Base-by-base conservation (phyloP, 2,329 filamentous ascomycete genomes). In the Paraphoma chrysanthemicola region DNA sequence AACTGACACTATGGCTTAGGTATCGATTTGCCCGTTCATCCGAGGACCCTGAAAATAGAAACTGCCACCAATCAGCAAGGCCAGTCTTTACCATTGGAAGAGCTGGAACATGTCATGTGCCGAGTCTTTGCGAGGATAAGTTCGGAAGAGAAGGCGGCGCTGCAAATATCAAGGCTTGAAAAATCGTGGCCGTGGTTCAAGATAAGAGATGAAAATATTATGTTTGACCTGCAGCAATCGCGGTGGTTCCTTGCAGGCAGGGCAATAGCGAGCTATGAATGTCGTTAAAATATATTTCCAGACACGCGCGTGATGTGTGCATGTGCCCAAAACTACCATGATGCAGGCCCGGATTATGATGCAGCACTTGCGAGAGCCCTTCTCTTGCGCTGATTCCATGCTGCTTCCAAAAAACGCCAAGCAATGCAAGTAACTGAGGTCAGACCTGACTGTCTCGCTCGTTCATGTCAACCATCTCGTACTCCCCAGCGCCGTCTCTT, bases 381-480 rank as follows among this genome's bases (percentile, higher is more conserved):
- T 39, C 29, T 48, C 30, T 36, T 31, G 51, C 31, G 46, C 50
- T 33, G 28, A 12, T 49, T 54, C 16, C 23, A 36, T 36, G 7
- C 18, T 17, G 45, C 36, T 60, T 50, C 64, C 59, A n/a, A 30
- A 23, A 55, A 68, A 69, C 65, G 67, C 66, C 68, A 60, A 60
- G 60, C 60, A 66, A 75, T 74, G 72, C 70, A 68, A 39, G 42
- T 48, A 42, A 43, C 45, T 16, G 17, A 44, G 50, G 56, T 75
- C 70, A 76, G 17, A 76, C 70, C 33, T 65, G 72, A 53, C 73
- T 74, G 56, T 73, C 74, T 38, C 67, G 65, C 42, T 78, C 75
- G 49, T 63, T 63, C 76, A 82, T 79, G 23, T 70, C 70, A 12
- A 80, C 79, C 80, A 82, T 81, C 57, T 82, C 81, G 57, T 83